Percentiles rank a stretch among this genome's conserved stretches.
These are phyloP conservation scores for Ascoidea rubescens DNA, from an alignment of 805 yeast genomes.

Conservation along the genomic window DNA sequence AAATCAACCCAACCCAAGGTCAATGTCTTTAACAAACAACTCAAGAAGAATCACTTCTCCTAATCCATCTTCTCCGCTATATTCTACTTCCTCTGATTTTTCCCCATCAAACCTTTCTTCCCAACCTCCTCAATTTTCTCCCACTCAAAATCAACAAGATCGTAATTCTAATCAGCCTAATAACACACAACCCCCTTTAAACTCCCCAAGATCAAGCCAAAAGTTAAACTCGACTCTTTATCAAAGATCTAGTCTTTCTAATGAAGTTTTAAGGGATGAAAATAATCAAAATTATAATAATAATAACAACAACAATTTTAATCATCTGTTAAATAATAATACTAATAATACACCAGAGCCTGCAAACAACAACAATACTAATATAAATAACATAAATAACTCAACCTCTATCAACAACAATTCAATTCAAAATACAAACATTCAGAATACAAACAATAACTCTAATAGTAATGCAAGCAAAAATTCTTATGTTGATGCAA, in stretches of 20 bases:
- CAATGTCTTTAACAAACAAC: constrained; percentile 18
- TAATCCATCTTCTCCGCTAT: neutral
- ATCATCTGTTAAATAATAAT: neutral
- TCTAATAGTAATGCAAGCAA: neutral
- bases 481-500: neutral
- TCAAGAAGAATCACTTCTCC: constrained; percentile 9
- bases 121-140: neutral
- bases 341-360: neutral
- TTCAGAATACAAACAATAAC: neutral
- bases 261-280: neutral
- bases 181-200: neutral
- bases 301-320: neutral
- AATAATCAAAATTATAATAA: no score
- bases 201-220: neutral
- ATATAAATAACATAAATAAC: no score
- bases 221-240: neutral
- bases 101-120: neutral
- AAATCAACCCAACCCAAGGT: constrained; percentile 14
- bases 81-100: no score
- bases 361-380: neutral
- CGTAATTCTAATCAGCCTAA: neutral
- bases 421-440: neutral
- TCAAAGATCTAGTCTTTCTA: neutral
- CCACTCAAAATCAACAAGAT: neutral
- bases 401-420: neutral